Base-by-base conservation (phyloP, 1,284 basidiomycete genomes). In the Boletus austroedulis region DNA sequence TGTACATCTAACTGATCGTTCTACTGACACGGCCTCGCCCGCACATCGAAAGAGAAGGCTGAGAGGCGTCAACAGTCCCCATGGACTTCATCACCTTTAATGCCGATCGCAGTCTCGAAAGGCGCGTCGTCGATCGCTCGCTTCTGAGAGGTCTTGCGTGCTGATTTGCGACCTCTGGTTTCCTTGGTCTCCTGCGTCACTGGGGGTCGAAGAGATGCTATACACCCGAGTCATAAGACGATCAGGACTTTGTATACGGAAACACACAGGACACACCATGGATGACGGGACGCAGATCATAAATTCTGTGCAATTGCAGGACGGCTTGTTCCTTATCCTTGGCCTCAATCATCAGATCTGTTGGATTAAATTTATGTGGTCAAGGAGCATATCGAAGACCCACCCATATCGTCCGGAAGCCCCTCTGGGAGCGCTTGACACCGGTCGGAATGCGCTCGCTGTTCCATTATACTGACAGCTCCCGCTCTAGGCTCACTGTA, bases 321-420 rank as follows among this genome's bases (percentile, higher is more conserved):
- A 97, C 94, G 9, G 93, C 94, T 71, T 96, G 94, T 73, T 96
- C 94, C 76, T 95, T 94, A 72, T 92, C 90, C 72, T 94, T 93
- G 10, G 90, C 90, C 76, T 97, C 94, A 61, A 97, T 92, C 94
- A 96, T 96, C 62, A 96, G 71, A 73, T 96, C 93, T 85, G 19
- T 61, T 24, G 29, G 29, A 26, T 17, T 31, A 19, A 4, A 41
- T 36, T 5, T 34, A 50, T 24, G 15, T 3, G 9, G 5, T 56
- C 34, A n/a, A 43, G 10, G 14, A 11, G 17, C 15, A 44, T 28
- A 28, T n/a, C 49, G 5, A 9, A 1, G 23, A 62, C 78, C 56
- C 55, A 82, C 84, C 85, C 78, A 88, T 85, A 65, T 90, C 86
- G 61, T 85, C 81, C 4, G 85, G 82, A 40, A 92, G 70, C 45